Conservation (phyloP, 2,329 filamentous ascomycete genomes). For the Purpureocillium takamizusanense region DNA sequence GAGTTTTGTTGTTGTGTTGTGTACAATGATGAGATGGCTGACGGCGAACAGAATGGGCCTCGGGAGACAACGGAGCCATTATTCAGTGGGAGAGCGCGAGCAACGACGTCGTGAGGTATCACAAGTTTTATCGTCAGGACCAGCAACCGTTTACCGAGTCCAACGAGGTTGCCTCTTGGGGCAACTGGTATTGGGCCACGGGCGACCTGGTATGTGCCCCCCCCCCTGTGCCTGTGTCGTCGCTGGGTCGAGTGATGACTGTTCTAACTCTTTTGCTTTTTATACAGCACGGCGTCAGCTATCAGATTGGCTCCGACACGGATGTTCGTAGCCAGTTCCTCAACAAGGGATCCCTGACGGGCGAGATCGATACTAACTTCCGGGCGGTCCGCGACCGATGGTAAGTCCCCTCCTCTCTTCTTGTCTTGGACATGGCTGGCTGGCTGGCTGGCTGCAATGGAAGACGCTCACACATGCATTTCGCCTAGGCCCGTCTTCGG, state of each 20-base stretch:
- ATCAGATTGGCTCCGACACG: conserved; percentile 60
- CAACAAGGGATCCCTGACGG: conserved; percentile 50
- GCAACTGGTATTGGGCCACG: conserved; percentile 67
- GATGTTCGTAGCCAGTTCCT: conserved; percentile 60
- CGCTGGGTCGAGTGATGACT: too few relatives aligned
- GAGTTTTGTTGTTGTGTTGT: too few relatives aligned
- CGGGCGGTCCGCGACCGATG: conserved; percentile 27
- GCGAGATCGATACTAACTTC: conserved; percentile 55
- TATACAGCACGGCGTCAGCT: conserved; percentile 39
- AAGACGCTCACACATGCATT: conserved; percentile 10
- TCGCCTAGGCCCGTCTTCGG: conserved; percentile 80
- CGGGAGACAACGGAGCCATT: conserved; percentile 46
- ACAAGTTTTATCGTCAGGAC: conserved; percentile 49
- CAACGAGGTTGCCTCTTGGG: conserved; percentile 70
- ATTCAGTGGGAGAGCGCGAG: conserved; percentile 55
- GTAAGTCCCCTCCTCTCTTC: conserved; percentile 12
- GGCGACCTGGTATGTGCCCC: conserved; percentile 30
- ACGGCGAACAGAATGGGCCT: conserved; percentile 54
- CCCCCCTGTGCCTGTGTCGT: not conserved
- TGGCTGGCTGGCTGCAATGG: too few relatives aligned
- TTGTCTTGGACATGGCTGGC: too few relatives aligned
- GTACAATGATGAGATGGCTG: conserved; percentile 4
- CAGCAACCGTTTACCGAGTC: conserved; percentile 61
- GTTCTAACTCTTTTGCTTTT: not conserved
- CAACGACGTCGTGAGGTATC: conserved; percentile 46